phyloP scores from a whole-genome alignment of 2,329 filamentous ascomycete genomes.

The Leptographium lundbergii region DNA sequence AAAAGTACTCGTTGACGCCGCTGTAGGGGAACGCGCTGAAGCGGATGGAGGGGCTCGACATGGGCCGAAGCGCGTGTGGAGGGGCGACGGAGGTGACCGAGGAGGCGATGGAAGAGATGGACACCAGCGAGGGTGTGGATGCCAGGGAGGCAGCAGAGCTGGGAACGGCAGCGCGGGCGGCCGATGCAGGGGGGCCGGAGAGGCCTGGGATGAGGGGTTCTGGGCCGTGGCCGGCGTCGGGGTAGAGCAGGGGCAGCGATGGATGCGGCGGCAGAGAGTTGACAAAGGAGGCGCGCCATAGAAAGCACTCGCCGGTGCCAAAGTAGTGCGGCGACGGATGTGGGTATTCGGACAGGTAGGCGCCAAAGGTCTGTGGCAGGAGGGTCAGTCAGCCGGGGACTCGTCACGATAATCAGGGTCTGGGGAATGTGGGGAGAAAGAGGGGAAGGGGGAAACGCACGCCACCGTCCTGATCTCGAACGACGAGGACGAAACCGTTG shows the following conservation, averaged over 20 bases:
- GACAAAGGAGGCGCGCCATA: conserved; percentile 66
- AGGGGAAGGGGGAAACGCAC: conserved; percentile 27
- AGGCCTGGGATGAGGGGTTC: conserved; percentile 10
- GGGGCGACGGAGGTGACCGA: conserved; percentile 5
- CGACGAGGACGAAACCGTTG: conserved; percentile 80
- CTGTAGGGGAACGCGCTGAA: conserved; percentile 98
- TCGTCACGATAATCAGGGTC: not conserved
- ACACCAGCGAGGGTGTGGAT: not conserved
- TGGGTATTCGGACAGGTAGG: conserved; percentile 83
- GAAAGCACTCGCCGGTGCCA: conserved; percentile 91
- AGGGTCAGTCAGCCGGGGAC: conserved; percentile 2
- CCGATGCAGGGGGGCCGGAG: not conserved
- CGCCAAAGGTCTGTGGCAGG: conserved; percentile 61
- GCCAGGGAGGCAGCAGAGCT: not conserved
- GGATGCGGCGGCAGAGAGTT: conserved; percentile 51
- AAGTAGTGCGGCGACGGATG: conserved; percentile 76
- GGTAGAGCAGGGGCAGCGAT: conserved; percentile 23
- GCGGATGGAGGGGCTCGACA: conserved; percentile 62
- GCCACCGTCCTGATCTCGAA: conserved; percentile 63
- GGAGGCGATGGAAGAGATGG: not conserved
- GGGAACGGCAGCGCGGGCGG: conserved; percentile 14
- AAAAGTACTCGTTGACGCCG: conserved; percentile 92
- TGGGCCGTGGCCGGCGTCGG: not conserved
- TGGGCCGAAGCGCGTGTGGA: conserved; percentile 20
- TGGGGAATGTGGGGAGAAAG: not conserved